Conservation (phyloP, 257 asterid genomes). For the Eucommia ulmoides region DNA sequence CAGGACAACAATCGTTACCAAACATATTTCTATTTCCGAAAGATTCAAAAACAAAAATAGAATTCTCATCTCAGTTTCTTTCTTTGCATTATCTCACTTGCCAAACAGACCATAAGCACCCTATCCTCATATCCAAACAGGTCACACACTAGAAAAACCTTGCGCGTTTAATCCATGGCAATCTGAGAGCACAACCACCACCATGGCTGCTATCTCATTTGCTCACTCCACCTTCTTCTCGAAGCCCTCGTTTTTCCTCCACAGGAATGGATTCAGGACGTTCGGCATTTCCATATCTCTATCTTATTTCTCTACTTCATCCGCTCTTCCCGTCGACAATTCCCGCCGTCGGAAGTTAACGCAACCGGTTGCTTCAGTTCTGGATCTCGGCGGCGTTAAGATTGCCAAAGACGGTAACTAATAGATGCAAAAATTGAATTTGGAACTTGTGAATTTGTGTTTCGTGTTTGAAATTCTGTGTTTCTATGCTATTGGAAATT, state of each 20-base stretch:
- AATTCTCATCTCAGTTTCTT: too few relatives aligned
- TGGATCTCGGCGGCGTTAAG: slow-evolving; percentile 45
- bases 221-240: slow-evolving; percentile 34
- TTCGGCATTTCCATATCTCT: slow-evolving; percentile 18
- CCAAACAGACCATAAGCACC: too few relatives aligned
- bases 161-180: too few relatives aligned
- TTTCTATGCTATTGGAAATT: neutral
- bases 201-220: slow-evolving; percentile 51
- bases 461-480: neutral
- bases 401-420: slow-evolving; percentile 43
- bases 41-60: too few relatives aligned
- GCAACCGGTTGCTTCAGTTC: slow-evolving; percentile 30
- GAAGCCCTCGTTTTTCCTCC: slow-evolving; percentile 27
- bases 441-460: too few relatives aligned
- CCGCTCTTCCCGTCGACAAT: slow-evolving; percentile 12
- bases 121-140: too few relatives aligned
- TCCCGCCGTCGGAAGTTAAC: slow-evolving; percentile 20
- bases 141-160: too few relatives aligned
- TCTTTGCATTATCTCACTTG: too few relatives aligned
- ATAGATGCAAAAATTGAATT: too few relatives aligned
- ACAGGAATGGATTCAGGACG: slow-evolving; percentile 18
- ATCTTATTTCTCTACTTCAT: slow-evolving; percentile 8
- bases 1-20: too few relatives aligned
- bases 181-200: neutral
- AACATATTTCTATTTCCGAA: too few relatives aligned